Evolutionary conservation across 495 filamentous ascomycete species (phyloP), one percentile per base, ranked within the genome.

Genomic region (Poronia punctata): DNA sequence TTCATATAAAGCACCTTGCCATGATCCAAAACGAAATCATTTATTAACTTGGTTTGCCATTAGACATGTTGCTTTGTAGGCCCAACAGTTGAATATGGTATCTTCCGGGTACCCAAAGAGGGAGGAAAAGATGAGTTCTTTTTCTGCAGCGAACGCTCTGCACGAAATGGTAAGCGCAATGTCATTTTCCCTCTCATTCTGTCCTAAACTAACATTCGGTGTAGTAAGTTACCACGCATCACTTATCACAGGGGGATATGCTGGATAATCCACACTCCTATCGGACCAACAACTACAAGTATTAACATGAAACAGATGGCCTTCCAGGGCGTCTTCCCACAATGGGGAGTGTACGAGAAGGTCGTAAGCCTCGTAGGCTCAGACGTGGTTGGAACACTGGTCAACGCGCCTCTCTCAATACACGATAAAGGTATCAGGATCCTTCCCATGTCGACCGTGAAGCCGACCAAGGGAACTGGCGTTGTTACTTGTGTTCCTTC

Each of bases 401-500:
- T 98, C 45, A 71, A 89, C 43, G 90, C 92, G 2, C 92, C 92
- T 14, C 76, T 97, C 12, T 92, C 86, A n/a, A 73, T 93, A 44
- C 86, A 95, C 64, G 81, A 73, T 33, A 70, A 83, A 26, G 59
- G 59, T 21, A 83, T 98, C 30, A 74, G 84, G 19, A 86, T 98
- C 46, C 68, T 98, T 40, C 92, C 92, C 17, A 98, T 98, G 92
- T 89, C 94, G 25, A 77, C 83, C 3, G 87, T 97, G 34, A 82
- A 89, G 35, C 79, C 86, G 11, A 82, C 82, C 42, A 98, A 98
- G 70, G 92, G 92, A 50, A 98, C 92, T 27, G 92, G 88, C 60
- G 88, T 98, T 23, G 92, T 98, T 33, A 94, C 88, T 4, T 96
- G 78, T 15, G 92, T 98, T 9, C 92, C 92, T 19, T 93, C 86